Evolutionary conservation across 768 basidiomycete species (phyloP), one percentile per base, ranked within the genome.

Genomic region (Boletus barrowsii): DNA sequence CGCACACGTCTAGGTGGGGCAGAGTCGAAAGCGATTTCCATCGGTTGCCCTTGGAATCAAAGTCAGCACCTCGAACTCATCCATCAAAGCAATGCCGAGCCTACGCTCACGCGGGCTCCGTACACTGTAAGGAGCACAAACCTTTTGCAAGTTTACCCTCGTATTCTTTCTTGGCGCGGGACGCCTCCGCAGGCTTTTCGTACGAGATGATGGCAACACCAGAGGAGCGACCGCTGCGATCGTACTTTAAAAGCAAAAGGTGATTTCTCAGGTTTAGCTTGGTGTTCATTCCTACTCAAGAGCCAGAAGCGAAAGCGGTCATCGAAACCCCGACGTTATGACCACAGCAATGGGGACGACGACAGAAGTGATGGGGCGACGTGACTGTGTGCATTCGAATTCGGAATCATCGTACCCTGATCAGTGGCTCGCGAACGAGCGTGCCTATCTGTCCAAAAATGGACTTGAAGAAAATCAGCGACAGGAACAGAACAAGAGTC

Each of bases 391-490:
- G 68, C 60, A 70, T 68, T 71, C 68, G 68, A 72, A 76, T 67
- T 73, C 72, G 74, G 75, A 74, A 69, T 66, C 70, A 72, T 80
- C 93, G 87, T 93, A 96, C 93, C 88, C 89, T 91, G 73, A 96
- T 93, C 72, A 84, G 75, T 76, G 93, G 93, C 80, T 93, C 91
- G 73, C 91, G 86, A 68, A 91, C 81, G 73, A 96, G 84, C 76
- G 90, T 91, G 77, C 93, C 93, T 73, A 91, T 86, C 70, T 89
- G 84, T 66, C 91, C 89, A 80, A 95, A 96, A 63, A 95, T 92
- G 73, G 82, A 79, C 92, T 95, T 63, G 4, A 9, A 49, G 20
- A 42, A 45, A 37, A 42, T 62, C 20, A 59, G 59, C 5, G 32
- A 43, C 11, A n/a, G 20, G 24, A 40, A 26, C 20, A 39, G 42